Evolutionary conservation across 257 asterid species (phyloP).

Genomic region (Linaria vulgaris): DNA sequence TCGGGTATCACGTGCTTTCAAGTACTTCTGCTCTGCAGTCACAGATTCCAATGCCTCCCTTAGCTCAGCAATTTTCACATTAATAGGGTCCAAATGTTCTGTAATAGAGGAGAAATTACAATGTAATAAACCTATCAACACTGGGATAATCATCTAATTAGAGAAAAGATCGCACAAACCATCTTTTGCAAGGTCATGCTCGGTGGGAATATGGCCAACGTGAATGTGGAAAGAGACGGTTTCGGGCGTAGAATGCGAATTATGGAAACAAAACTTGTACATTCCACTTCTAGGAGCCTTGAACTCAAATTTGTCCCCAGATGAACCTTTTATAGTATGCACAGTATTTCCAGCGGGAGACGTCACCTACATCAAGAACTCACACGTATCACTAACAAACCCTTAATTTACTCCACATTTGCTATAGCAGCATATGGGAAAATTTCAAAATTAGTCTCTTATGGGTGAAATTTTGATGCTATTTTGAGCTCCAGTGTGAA

Average conservation of each 20-base stretch:
- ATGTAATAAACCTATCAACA: background rate
- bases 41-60: constrained; percentile 80
- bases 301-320: constrained; percentile 82
- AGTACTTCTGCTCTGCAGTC: constrained; percentile 74
- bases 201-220: constrained; percentile 73
- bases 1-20: constrained; percentile 70
- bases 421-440: too few relatives aligned
- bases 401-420: constrained; percentile 11
- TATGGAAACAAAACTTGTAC: constrained; percentile 91
- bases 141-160: background rate
- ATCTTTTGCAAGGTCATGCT: constrained; percentile 80
- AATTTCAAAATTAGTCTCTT: too few relatives aligned
- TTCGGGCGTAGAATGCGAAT: constrained; percentile 66
- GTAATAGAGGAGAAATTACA: constrained; percentile 14
- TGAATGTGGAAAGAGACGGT: constrained; percentile 85
- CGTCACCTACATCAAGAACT: constrained; percentile 57
- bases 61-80: constrained; percentile 82
- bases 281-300: constrained; percentile 76
- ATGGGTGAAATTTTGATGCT: too few relatives aligned
- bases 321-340: constrained; percentile 56
- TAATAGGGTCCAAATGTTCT: constrained; percentile 81
- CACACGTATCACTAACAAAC: constrained; percentile 19
- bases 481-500: too few relatives aligned
- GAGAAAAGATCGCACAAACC: constrained; percentile 55
- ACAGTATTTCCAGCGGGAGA: constrained; percentile 52